phyloP scores from a whole-genome alignment of 129 eudicot species.

The Deinandra increscens region DNA sequence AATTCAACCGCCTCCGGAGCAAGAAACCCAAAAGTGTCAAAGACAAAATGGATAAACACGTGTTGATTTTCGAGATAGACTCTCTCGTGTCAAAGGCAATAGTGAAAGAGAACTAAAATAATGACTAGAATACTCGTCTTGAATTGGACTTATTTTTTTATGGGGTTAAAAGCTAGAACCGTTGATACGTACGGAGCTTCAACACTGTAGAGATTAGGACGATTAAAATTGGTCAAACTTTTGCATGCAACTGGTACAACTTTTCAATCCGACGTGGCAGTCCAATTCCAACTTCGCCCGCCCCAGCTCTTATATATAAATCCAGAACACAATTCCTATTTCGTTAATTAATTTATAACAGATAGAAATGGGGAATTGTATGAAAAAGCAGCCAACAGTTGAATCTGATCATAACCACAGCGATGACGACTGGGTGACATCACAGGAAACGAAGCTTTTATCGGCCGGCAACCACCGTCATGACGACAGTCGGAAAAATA shows the following conservation, averaged over 20 bases:
- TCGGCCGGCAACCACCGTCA: not conserved
- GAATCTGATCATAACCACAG: too few species aligned
- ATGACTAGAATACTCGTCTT: too few species aligned
- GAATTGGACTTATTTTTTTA: too few species aligned
- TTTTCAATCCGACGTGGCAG: constrained; percentile 20
- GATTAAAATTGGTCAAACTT: constrained; percentile 3
- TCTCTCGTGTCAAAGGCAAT: too few species aligned
- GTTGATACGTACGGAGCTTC: constrained; percentile 1
- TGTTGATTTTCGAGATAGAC: too few species aligned
- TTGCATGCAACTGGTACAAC: constrained; percentile 22
- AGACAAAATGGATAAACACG: too few species aligned
- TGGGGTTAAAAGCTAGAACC: not conserved
- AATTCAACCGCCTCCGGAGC: too few species aligned
- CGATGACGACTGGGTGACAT: constrained; percentile 27
- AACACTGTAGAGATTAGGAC: not conserved
- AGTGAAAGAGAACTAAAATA: too few species aligned
- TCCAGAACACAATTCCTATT: constrained; percentile 12
- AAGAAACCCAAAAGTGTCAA: too few species aligned
- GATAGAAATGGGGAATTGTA: constrained; percentile 60
- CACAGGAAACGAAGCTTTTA: not conserved
- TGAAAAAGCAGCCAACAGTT: constrained; percentile 32
- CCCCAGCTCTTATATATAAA: constrained; percentile 16
- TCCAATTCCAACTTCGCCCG: constrained; percentile 26
- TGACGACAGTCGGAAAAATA: not conserved
- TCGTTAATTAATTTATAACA: not conserved